Conservation (phyloP, 805 yeast species). For the Citeromyces matritensis region DNA sequence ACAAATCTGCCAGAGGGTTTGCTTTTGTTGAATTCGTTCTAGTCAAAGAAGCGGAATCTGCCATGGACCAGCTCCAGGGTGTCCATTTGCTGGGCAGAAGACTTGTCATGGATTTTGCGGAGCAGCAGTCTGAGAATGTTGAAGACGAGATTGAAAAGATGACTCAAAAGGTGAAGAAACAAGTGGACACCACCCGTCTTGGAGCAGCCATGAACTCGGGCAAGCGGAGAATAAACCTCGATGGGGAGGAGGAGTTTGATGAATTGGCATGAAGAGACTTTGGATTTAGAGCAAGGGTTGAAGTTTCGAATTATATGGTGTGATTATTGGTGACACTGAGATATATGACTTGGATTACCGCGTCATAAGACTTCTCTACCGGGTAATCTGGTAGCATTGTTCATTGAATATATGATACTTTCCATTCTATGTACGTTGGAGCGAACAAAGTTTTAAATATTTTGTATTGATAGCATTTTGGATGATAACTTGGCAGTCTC, state of each 20-base stretch:
- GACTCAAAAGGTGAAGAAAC: conserved; percentile 75
- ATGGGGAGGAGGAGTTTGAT: conserved; percentile 33
- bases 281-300: too few relatives aligned
- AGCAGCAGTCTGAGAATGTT: conserved; percentile 65
- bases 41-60: conserved; percentile 83
- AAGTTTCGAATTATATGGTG: too few relatives aligned
- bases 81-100: conserved; percentile 95
- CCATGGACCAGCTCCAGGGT: conserved; percentile 87
- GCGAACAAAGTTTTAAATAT: too few relatives aligned
- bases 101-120: conserved; percentile 85
- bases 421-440: too few relatives aligned
- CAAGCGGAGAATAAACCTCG: conserved; percentile 54
- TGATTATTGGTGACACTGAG: too few relatives aligned
- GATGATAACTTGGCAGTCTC: too few relatives aligned
- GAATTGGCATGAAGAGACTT: background rate
- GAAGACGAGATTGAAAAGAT: conserved; percentile 84
- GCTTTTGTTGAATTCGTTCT: conserved; percentile 90
- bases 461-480: too few relatives aligned
- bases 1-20: conserved; percentile 90
- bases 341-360: too few relatives aligned
- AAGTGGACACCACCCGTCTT: conserved; percentile 62
- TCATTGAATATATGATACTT: too few relatives aligned
- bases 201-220: conserved; percentile 57
- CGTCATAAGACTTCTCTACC: too few relatives aligned
- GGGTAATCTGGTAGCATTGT: too few relatives aligned